Base-by-base conservation (phyloP, 2,329 filamentous ascomycete genomes). In the Alternaria brassicae region DNA sequence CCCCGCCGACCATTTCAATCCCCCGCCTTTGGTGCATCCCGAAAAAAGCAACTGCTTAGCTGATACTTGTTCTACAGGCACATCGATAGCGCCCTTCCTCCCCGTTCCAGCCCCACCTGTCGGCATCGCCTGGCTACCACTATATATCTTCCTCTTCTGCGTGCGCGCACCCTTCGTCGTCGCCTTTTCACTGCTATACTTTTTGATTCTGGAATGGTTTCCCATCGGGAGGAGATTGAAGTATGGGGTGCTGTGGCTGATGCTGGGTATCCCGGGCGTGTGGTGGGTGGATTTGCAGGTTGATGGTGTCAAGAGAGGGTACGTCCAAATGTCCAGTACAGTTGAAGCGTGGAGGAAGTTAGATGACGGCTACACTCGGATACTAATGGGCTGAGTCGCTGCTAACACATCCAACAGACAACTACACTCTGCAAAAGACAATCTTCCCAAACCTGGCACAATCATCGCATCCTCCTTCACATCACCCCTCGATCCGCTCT, bases 281-380 rank as follows among this genome's bases (percentile, higher is more conserved):
- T 98, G 93, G 93, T 98, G 94, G 94, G 89, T 97, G 56, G 95
- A 99, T 79, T 83, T 99, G n/a, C 94, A 97, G 78, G 92, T 99
- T 66, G 95, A 99, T 77, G 94, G 94, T 58, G 95, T 99, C 53
- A 93, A 92, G 80, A 91, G 93, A 80, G 95, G 95, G 81, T 93
- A 77, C 56, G 82, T 74, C 47, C 30, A 28, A n/a, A 10, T 12
- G 12, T 21, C 13, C 4, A 23, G 36, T 44, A 9, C 17, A 19
- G 25, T 34, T 30, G 25, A 28, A 53, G 15, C 17, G 19, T 32
- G 3, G 9, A 12, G 15, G 21, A 21, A 4, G 4, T 13, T 39
- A 40, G 2, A 21, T 15, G 15, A 21, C 7, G 8, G 27, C 6
- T 6, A 50, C 9, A 9, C 13, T 23, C 5, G 1, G 17, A 37